A percentile compares a stretch with the other conserved stretches of the same genome.
These are phyloP conservation scores for Cytospora piceae DNA, from an alignment of 2,329 filamentous ascomycete species.

Conservation along the genomic window DNA sequence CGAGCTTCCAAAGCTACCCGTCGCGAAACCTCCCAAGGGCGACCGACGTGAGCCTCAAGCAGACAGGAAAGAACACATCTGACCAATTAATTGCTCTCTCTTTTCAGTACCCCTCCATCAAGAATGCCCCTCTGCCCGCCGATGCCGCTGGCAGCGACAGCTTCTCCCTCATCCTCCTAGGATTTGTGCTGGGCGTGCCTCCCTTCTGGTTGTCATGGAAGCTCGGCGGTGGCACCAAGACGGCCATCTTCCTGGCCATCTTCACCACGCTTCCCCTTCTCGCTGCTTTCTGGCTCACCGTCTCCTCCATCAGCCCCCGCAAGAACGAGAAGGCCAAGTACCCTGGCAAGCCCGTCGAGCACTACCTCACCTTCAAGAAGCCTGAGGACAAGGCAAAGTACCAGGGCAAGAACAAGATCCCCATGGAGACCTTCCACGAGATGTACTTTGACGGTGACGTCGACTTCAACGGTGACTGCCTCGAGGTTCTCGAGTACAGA, in stretches of 20 bases:
- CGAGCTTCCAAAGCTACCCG: constrained; percentile 6
- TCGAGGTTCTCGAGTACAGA: constrained; percentile 89
- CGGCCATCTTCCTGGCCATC: constrained; percentile 82
- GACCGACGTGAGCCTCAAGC: background rate
- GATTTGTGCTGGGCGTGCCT: constrained; percentile 69
- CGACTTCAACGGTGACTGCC: constrained; percentile 90
- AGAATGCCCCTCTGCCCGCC: constrained; percentile 91
- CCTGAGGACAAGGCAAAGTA: constrained; percentile 66
- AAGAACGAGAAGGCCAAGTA: constrained; percentile 90
- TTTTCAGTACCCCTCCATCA: constrained; percentile 80
- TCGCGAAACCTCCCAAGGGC: background rate
- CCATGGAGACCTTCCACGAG: constrained; percentile 93
- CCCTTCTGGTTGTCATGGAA: constrained; percentile 84
- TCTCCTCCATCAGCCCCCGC: constrained; percentile 81
- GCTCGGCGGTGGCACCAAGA: constrained; percentile 83
- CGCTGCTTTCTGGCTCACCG: constrained; percentile 77
- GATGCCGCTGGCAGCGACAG: constrained; percentile 81
- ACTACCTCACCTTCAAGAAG: constrained; percentile 85
- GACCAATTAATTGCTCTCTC: constrained; percentile 10
- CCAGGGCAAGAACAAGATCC: constrained; percentile 77
- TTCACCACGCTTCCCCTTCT: constrained; percentile 81
- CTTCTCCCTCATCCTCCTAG: constrained; percentile 83
- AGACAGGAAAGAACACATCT: background rate
- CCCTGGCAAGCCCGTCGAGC: constrained; percentile 84
- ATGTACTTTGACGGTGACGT: constrained; percentile 97